Conservation (phyloP, 2,329 filamentous ascomycete species). For the Sclerotinia borealis region DNA sequence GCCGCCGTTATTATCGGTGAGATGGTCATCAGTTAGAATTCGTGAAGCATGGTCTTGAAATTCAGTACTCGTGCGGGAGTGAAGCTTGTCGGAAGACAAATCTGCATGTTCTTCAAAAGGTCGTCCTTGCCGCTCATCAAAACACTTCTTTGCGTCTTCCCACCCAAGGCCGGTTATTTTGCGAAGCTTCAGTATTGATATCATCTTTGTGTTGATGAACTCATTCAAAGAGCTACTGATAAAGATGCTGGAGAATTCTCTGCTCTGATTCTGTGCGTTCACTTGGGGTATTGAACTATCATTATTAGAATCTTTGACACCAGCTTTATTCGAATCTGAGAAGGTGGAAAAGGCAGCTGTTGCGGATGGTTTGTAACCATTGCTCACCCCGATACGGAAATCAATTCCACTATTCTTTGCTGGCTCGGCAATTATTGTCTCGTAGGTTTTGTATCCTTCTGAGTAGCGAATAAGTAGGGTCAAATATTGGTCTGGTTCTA, state of each 20-base stretch:
- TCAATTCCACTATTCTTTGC: constrained; percentile 38
- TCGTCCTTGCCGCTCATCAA: constrained; percentile 25
- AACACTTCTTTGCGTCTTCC: constrained; percentile 51
- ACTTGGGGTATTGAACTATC: not conserved
- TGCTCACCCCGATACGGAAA: constrained; percentile 65
- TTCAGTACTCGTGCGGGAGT: constrained; percentile 3
- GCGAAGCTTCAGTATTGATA: constrained; percentile 56
- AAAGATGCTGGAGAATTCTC: constrained; percentile 52
- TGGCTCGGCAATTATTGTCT: constrained; percentile 43
- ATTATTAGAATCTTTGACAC: constrained; percentile 12
- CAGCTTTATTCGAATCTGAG: constrained; percentile 21
- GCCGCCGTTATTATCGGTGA: constrained; percentile 25
- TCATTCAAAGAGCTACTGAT: constrained; percentile 67
- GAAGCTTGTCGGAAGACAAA: constrained; percentile 9
- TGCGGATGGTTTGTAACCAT: constrained; percentile 64
- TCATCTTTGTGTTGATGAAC: constrained; percentile 60
- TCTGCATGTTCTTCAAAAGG: constrained; percentile 17
- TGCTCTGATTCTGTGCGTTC: not conserved
- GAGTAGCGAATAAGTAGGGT: constrained; percentile 65
- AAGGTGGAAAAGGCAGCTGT: constrained; percentile 36
- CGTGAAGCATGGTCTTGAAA: constrained; percentile 18
- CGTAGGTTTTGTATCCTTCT: constrained; percentile 53
- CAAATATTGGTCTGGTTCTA: constrained; percentile 61
- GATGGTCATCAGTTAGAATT: constrained; percentile 30
- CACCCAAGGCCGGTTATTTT: constrained; percentile 49